Base-by-base conservation (phyloP, 108 stramenopile genomes). In the Pseudonitzschia multistriata region DNA sequence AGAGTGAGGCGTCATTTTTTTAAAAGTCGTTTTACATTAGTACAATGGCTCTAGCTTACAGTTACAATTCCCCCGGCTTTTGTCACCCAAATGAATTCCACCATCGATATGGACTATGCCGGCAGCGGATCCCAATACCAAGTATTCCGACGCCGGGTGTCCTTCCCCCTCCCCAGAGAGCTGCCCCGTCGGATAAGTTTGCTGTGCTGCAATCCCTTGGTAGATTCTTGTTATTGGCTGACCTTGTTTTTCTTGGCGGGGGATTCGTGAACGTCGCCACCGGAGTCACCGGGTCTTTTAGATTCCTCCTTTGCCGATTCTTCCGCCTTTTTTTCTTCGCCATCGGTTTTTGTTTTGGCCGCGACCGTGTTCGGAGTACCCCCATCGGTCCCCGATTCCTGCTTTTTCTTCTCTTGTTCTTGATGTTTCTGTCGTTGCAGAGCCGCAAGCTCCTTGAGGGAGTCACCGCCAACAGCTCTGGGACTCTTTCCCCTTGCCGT, bases 401-500 rank as follows among this genome's bases (percentile, higher is more conserved):
- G 21, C 50, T 64, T 25, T 25, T 27, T 48, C 31, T 50, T 65
- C 8, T 66, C 64, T 56, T 57, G 22, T 53, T 72, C 61, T 50
- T 71, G 61, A 8, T 60, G 60, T 57, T 65, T 24, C 19, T 65
- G 65, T 49, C 30, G 45, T 19, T 66, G 65, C 47, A 45, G 36
- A 42, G 22, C 39, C 28, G 39, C 28, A 7, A 25, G 25, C 0
- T 66, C 33, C 24, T 62, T 28, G 30, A 35, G 21, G 22, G 30
- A 6, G 10, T 47, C 42, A 19, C 45, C 14, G 7, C 49, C 59
- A 0, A 33, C 5, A 8, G 36, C 57, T 48, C 74, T 34, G 11
- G 77, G 77, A 0, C 57, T 67, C 54, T 78, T 78, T 49, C 77
- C 81, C 61, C 92, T 49, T 1, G 93, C 87, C 17, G 93, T 94